Percentiles rank a stretch among this genome's conserved stretches.
Conservation (phyloP, 352 stramenopile genomes). For the Phytophthora pistaciae region DNA sequence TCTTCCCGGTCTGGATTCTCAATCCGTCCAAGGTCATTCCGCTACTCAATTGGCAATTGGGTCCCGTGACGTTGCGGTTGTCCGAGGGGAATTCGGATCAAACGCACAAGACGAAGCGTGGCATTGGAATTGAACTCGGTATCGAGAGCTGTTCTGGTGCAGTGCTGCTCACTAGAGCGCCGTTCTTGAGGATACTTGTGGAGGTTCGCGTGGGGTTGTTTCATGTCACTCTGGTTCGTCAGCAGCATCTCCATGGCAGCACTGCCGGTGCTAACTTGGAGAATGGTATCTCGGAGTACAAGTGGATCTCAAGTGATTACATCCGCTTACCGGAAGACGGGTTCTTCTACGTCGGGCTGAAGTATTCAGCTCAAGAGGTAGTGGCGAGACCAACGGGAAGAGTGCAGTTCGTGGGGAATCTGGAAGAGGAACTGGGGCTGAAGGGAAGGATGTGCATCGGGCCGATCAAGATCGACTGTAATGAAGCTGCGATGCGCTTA, state of each 20-base stretch:
- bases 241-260: slow-evolving; percentile 12
- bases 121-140: slow-evolving; percentile 50
- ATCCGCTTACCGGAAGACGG: slow-evolving; percentile 71
- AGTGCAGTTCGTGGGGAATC: slow-evolving; percentile 28
- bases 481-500: slow-evolving; percentile 54
- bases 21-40: slow-evolving; percentile 39
- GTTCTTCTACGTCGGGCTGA: slow-evolving; percentile 78
- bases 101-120: slow-evolving; percentile 15
- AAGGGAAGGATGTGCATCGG: slow-evolving; percentile 72
- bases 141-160: slow-evolving; percentile 61
- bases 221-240: slow-evolving; percentile 46
- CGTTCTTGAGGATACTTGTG: slow-evolving; percentile 51
- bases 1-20: slow-evolving; percentile 32
- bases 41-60: slow-evolving; percentile 69
- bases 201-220: slow-evolving; percentile 69
- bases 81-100: slow-evolving; percentile 36
- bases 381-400: slow-evolving; percentile 18
- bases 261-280: slow-evolving; percentile 3
- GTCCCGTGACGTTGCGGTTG: slow-evolving; percentile 50
- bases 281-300: slow-evolving; percentile 34
- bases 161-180: slow-evolving; percentile 42
- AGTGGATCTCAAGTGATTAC: slow-evolving; percentile 69
- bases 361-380: slow-evolving; percentile 46
- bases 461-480: slow-evolving; percentile 67
- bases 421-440: slow-evolving; percentile 53